Base-by-base conservation (phyloP, 1,284 basidiomycete genomes). In the Sphagnurus paluster region DNA sequence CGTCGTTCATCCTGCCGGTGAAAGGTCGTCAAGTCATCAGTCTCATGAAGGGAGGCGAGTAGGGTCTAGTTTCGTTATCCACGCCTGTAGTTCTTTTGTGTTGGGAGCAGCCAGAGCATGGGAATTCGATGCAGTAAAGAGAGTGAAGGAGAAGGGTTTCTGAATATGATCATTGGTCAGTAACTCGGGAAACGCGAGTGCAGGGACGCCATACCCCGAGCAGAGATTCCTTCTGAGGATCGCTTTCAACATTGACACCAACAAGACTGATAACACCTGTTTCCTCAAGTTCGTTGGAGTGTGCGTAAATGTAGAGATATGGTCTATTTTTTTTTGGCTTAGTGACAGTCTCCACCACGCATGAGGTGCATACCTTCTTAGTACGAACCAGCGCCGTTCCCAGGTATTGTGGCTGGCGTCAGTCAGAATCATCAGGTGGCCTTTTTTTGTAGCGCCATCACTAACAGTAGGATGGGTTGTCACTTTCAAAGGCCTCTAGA, bases 71-170 rank as follows among this genome's bases (percentile, higher is more conserved):
- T 88, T 90, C 50, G 76, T 74, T 58, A 81, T 84, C 92, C 92
- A 95, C 59, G 83, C 79, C 54, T 83, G 82, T 48, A 92, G 74
- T 62, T 96, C 93, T 68, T 90, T 93, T 51, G 74, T 66, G 57
- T 74, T 90, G 3, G 82, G 77, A 26, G 93, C 90, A 23, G 89
- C 85, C 11, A 95, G 76, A 28, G 90, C 89, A 69, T 93, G 89
- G 25, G 91, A 93, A 64, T 96, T 95, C 8, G 89, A 90, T 13
- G 88, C 76, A 2, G 93, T 93, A 67, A 92, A 95, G 30, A 95
- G 76, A 8, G 90, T 93, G 67, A 95, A 94, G 7, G 85, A 86
- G 64, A 82, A 84, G 30, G 77, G 81, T 72, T 86, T 90, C 92
- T 95, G 62, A 20, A 48, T 46, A 39, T 24, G 44, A 40, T 42